Percentiles rank a stretch among this genome's conserved stretches.
Conservation (phyloP, 2,329 filamentous ascomycete genomes). For the Trichoderma hamatum region DNA sequence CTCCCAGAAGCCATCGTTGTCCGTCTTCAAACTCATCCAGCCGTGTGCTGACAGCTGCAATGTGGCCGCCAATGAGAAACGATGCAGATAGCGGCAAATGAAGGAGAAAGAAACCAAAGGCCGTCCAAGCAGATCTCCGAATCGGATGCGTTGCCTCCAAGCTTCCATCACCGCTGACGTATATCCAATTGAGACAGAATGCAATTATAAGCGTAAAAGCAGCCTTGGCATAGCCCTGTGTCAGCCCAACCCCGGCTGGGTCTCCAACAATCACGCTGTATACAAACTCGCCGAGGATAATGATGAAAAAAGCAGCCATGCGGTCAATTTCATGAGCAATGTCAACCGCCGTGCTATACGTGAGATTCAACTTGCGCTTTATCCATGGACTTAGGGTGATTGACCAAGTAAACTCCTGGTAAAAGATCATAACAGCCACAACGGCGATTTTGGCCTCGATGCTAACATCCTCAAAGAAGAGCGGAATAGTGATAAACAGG, state of each 20-base stretch:
- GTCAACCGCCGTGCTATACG: constrained; percentile 53
- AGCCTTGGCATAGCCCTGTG: constrained; percentile 47
- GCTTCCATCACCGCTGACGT: constrained; percentile 52
- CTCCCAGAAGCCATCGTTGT: constrained; percentile 52
- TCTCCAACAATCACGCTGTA: constrained; percentile 53
- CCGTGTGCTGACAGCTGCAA: constrained; percentile 46
- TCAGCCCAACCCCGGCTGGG: constrained; percentile 50
- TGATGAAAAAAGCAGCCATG: constrained; percentile 55
- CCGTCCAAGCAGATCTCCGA: constrained; percentile 48
- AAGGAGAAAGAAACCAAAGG: constrained; percentile 49
- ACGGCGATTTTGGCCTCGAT: constrained; percentile 47
- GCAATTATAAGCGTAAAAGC: constrained; percentile 54
- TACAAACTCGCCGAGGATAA: constrained; percentile 55
- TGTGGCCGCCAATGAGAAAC: constrained; percentile 52
- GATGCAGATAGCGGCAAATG: constrained; percentile 50
- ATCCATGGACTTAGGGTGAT: constrained; percentile 49
- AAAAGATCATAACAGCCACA: constrained; percentile 46
- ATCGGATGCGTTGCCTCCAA: constrained; percentile 48
- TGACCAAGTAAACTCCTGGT: constrained; percentile 49
- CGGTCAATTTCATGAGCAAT: constrained; percentile 54
- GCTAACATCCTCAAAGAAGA: constrained; percentile 48
- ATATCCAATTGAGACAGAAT: constrained; percentile 55
- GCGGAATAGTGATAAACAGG: constrained; percentile 47
- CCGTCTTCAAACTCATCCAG: constrained; percentile 46
- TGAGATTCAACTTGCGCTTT: constrained; percentile 46